These are phyloP conservation scores for Stagonosporopsis rhizophila DNA, from an alignment of 2,329 filamentous ascomycete species.

Conservation along the genomic window DNA sequence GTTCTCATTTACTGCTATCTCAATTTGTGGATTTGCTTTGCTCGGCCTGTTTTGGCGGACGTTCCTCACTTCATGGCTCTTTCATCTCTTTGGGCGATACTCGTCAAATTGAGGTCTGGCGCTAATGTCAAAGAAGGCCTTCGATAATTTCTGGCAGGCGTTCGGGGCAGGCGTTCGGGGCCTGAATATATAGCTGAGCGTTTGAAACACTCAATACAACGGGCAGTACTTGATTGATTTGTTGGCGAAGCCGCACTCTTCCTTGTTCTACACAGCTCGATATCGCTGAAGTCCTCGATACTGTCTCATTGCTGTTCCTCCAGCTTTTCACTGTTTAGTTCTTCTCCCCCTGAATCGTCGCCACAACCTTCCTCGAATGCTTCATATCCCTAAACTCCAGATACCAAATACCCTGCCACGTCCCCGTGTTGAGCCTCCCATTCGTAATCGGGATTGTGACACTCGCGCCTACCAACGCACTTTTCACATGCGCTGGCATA, in stretches of 20 bases:
- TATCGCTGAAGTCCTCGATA: background rate
- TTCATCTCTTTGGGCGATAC: background rate
- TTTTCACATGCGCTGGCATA: constrained; percentile 97
- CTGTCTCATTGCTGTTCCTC: background rate
- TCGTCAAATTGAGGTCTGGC: no score
- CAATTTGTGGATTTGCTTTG: background rate
- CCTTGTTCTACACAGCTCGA: background rate
- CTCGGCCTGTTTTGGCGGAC: background rate
- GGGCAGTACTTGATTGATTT: background rate
- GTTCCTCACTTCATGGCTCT: background rate
- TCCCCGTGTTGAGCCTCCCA: constrained; percentile 74
- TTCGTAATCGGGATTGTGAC: constrained; percentile 91
- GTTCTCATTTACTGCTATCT: background rate
- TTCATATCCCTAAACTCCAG: constrained; percentile 82
- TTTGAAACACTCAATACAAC: constrained; percentile 1
- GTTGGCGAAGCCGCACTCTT: background rate
- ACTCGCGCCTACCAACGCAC: constrained; percentile 84
- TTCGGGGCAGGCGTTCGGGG: background rate
- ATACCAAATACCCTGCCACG: constrained; percentile 94
- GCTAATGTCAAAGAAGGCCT: background rate
- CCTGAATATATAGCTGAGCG: background rate
- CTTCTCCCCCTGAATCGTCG: constrained; percentile 91
- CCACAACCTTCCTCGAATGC: constrained; percentile 83
- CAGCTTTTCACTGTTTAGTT: constrained; percentile 32
- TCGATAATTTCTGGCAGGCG: background rate